phyloP scores from a whole-genome alignment of 2,329 filamentous ascomycete genomes.

The Tolypocladium paradoxum region DNA sequence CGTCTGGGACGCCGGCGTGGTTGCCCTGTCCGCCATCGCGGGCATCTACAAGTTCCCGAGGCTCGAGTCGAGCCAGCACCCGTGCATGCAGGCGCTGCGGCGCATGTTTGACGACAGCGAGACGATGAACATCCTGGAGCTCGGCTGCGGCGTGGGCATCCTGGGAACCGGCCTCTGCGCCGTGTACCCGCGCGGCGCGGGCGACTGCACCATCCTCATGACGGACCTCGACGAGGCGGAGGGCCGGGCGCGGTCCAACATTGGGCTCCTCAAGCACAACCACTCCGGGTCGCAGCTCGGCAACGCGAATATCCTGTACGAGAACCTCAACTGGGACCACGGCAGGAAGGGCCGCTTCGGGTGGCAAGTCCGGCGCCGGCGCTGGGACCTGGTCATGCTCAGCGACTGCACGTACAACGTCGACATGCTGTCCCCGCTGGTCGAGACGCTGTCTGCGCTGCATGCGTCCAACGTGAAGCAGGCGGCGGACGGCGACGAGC shows the following conservation, averaged over 20 bases:
- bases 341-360: constrained; percentile 35
- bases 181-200: constrained; percentile 15
- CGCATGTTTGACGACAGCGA: constrained; percentile 14
- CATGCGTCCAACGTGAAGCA: constrained; percentile 25
- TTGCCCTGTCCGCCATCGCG: constrained; percentile 25
- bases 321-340: constrained; percentile 47
- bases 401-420: constrained; percentile 54
- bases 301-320: constrained; percentile 29
- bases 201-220: constrained; percentile 30
- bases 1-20: constrained; percentile 47
- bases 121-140: constrained; percentile 36
- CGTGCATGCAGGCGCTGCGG: constrained; percentile 19
- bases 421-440: constrained; percentile 42
- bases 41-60: constrained; percentile 15
- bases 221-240: constrained; percentile 47
- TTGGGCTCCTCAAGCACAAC: constrained; percentile 18
- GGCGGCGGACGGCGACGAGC: constrained; percentile 5
- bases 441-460: constrained; percentile 40
- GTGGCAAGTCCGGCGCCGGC: constrained; percentile 20
- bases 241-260: constrained; percentile 36
- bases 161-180: constrained; percentile 38
- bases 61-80: constrained; percentile 13
- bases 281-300: constrained; percentile 3
- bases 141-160: constrained; percentile 47
- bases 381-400: constrained; percentile 43